These are phyloP conservation scores for Coniochaeta sp. DNA, from an alignment of 2,329 filamentous ascomycete genomes.

Conservation along the genomic window DNA sequence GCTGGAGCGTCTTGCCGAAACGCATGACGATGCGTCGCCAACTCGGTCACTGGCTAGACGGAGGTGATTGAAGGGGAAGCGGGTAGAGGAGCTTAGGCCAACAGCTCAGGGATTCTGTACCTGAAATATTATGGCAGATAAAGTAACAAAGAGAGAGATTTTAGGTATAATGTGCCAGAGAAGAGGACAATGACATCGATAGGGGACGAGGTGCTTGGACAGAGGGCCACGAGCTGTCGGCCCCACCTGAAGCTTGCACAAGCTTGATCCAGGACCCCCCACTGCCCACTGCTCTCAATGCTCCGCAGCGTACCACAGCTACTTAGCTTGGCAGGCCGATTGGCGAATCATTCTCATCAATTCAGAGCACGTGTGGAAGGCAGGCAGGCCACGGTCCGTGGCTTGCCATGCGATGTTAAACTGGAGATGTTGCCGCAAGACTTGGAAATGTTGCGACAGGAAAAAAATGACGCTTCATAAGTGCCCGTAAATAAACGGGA, in stretches of 20 bases:
- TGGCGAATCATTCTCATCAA: not conserved
- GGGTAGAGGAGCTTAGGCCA: not conserved
- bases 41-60: no score
- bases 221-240: not conserved
- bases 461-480: no score
- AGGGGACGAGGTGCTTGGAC: not conserved
- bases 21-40: constrained; percentile 57
- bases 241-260: not conserved
- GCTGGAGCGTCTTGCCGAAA: constrained; percentile 82
- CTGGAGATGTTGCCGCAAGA: no score
- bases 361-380: not conserved
- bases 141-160: no score
- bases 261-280: not conserved
- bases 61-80: no score
- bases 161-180: no score
- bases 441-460: no score
- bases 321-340: not conserved
- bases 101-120: no score
- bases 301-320: no score
- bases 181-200: not conserved
- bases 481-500: no score
- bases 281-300: no score
- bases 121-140: no score
- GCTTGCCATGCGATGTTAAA: not conserved
- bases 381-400: not conserved